Conservation (phyloP, 2,329 filamentous ascomycete species). For the Furcasterigmium sp. region DNA sequence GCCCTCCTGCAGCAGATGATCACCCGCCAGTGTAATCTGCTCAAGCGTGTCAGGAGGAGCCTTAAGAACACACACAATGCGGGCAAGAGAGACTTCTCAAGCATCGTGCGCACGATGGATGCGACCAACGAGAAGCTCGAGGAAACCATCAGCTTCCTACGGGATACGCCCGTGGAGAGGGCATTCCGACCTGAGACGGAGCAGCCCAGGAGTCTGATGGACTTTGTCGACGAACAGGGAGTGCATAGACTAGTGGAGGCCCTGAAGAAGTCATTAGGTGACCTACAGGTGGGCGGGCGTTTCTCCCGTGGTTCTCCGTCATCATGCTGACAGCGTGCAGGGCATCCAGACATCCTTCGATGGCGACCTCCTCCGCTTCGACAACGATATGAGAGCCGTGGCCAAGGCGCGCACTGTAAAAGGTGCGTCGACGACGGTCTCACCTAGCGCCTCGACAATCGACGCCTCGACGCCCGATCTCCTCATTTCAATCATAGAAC, state of each 20-base stretch:
- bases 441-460: constrained; percentile 27
- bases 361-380: constrained; percentile 68
- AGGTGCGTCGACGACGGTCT: constrained; percentile 22
- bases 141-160: constrained; percentile 60
- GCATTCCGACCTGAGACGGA: constrained; percentile 56
- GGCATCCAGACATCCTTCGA: constrained; percentile 68
- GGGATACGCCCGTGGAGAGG: constrained; percentile 58
- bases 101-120: constrained; percentile 61
- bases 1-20: constrained; percentile 63
- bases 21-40: constrained; percentile 46
- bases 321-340: constrained; percentile 24
- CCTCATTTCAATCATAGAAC: constrained; percentile 60
- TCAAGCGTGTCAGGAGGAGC: constrained; percentile 44
- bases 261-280: constrained; percentile 65
- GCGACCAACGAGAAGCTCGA: constrained; percentile 59
- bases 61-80: constrained; percentile 52
- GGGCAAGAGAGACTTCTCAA: constrained; percentile 55
- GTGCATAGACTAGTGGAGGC: constrained; percentile 61
- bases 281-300: constrained; percentile 50
- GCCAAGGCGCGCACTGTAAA: constrained; percentile 49
- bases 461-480: constrained; percentile 43
- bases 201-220: constrained; percentile 58
- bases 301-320: background rate
- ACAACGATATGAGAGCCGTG: constrained; percentile 65
- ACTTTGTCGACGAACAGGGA: constrained; percentile 70